Conservation (phyloP, 2,329 filamentous ascomycete species). For the Helotiales sp. region DNA sequence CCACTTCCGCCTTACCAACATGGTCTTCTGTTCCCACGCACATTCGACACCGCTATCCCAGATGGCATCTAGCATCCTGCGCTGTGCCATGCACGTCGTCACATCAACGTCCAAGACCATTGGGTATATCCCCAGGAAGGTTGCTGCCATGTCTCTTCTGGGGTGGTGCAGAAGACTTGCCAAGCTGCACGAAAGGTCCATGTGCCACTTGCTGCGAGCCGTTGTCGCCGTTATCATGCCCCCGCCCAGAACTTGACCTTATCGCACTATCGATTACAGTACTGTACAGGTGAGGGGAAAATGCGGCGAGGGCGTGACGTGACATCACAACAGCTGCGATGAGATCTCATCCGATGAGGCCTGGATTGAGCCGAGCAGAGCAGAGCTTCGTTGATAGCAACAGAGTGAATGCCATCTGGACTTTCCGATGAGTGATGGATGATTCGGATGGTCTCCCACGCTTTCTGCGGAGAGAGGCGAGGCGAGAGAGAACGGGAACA, state of each 20-base stretch:
- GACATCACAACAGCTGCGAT: background rate
- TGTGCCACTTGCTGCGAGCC: background rate
- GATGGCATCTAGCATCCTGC: constrained; percentile 1
- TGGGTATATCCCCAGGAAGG: background rate
- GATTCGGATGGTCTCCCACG: too few relatives aligned
- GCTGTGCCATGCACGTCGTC: constrained; percentile 9
- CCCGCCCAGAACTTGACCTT: background rate
- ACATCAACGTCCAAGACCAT: background rate
- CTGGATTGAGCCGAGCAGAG: too few relatives aligned
- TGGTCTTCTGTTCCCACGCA: background rate
- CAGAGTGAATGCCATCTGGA: too few relatives aligned
- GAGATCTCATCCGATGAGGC: too few relatives aligned
- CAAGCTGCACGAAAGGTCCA: background rate
- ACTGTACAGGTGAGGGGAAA: background rate
- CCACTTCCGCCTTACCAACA: background rate
- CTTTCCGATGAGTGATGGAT: too few relatives aligned
- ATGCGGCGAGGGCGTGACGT: background rate
- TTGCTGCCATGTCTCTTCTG: background rate
- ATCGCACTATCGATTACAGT: background rate
- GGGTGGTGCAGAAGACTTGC: background rate
- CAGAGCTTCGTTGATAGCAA: too few relatives aligned
- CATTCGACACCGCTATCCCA: background rate
- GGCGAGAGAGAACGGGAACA: too few relatives aligned
- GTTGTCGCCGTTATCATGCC: background rate
- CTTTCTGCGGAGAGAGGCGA: too few relatives aligned